A percentile compares a stretch with the other conserved stretches of the same genome.
Evolutionary conservation across 805 yeast species (phyloP).

Genomic region (Lipomyces mesembrius): DNA sequence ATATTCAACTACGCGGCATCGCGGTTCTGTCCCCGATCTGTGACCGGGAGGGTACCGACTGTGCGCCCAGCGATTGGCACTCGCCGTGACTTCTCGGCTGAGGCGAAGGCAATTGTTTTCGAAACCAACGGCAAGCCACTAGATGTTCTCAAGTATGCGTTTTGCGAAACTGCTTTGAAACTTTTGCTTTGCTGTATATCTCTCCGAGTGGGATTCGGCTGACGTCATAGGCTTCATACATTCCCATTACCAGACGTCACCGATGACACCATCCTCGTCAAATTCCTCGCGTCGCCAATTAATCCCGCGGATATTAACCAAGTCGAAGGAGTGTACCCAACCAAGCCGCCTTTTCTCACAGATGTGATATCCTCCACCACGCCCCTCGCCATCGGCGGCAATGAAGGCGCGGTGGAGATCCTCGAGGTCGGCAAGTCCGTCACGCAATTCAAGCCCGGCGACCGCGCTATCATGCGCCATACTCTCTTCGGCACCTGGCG

Average conservation of each 20-base stretch:
- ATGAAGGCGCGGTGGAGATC: constrained; percentile 91
- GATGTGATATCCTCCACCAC: constrained; percentile 55
- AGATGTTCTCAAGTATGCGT: constrained; percentile 43
- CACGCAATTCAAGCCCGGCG: constrained; percentile 61
- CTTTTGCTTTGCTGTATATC: not conserved
- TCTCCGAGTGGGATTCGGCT: not conserved
- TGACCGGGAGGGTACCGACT: not conserved
- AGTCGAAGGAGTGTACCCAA: constrained; percentile 83
- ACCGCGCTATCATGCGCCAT: constrained; percentile 81
- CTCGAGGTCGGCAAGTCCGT: constrained; percentile 67
- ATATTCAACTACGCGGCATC: not conserved
- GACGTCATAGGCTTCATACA: constrained; percentile 45
- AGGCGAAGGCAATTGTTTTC: constrained; percentile 69
- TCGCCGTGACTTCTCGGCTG: constrained; percentile 40
- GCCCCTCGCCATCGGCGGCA: constrained; percentile 86
- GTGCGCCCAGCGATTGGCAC: not conserved
- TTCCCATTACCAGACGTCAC: constrained; percentile 44
- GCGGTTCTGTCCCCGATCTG: not conserved
- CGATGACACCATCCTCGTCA: constrained; percentile 57
- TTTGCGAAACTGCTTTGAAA: no score
- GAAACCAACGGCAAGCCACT: constrained; percentile 63
- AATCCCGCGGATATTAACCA: constrained; percentile 92
- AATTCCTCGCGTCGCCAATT: constrained; percentile 78
- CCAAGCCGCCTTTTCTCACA: constrained; percentile 63
- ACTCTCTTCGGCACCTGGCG: constrained; percentile 96